phyloP scores from a whole-genome alignment of 768 basidiomycete genomes.

The Phanerochaete sordida region DNA sequence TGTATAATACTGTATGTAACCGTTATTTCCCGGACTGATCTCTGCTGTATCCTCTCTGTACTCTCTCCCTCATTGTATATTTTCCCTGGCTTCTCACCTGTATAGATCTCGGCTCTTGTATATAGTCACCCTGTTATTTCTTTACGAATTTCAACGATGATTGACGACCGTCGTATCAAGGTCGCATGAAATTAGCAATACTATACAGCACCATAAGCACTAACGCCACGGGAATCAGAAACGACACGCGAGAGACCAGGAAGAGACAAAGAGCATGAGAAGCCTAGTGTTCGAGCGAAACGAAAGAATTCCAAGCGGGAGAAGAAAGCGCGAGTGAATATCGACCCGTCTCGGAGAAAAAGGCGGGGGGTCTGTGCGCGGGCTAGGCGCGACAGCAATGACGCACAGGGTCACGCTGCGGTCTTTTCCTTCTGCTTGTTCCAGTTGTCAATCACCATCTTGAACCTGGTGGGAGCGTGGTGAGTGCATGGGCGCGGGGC shows the following conservation, averaged over 20 bases:
- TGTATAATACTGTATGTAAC: constrained; percentile 9
- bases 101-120: not conserved
- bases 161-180: not conserved
- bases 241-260: not conserved
- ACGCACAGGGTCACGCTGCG: constrained; percentile 25
- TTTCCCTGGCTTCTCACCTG: not conserved
- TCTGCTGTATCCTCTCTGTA: not conserved
- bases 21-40: not conserved
- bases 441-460: constrained; percentile 74
- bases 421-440: constrained; percentile 70
- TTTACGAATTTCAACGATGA: not conserved
- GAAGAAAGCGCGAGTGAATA: constrained; percentile 7
- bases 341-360: constrained; percentile 8
- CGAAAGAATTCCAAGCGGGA: constrained; percentile 1
- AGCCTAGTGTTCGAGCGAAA: not conserved
- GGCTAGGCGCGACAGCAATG: constrained; percentile 6
- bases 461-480: constrained; percentile 37
- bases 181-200: constrained; percentile 1
- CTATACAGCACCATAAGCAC: constrained; percentile 2
- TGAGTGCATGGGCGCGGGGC: constrained; percentile 7
- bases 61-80: not conserved
- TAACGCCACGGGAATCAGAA: not conserved
- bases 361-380: not conserved
- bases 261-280: not conserved
- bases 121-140: not conserved